Conservation (phyloP, 345 rosid species). For the Euclidium syriacum region DNA sequence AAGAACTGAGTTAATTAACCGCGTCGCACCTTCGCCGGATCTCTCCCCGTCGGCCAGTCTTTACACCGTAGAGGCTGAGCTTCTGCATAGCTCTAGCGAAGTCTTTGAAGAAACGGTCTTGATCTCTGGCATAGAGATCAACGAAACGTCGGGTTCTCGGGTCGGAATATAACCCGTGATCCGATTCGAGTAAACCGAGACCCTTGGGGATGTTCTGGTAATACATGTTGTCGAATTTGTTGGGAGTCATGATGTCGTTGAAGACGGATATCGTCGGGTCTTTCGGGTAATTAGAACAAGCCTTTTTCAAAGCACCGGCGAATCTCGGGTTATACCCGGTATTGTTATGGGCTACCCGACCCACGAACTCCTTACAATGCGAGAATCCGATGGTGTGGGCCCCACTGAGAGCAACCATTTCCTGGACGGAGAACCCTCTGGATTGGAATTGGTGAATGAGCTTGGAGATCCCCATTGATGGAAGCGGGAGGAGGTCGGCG, state of each 20-base stretch:
- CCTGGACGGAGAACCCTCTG: slow-evolving; percentile 61
- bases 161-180: slow-evolving; percentile 57
- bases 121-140: slow-evolving; percentile 60
- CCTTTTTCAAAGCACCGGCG: slow-evolving; percentile 52
- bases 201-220: slow-evolving; percentile 76
- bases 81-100: slow-evolving; percentile 80
- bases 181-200: slow-evolving; percentile 69
- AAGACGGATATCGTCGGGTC: slow-evolving; percentile 77
- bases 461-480: slow-evolving; percentile 49
- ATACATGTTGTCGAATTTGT: slow-evolving; percentile 79
- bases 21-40: slow-evolving; percentile 91
- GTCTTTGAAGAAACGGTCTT: slow-evolving; percentile 57
- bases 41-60: slow-evolving; percentile 86
- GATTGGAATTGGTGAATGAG: slow-evolving; percentile 48
- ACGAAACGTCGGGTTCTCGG: slow-evolving; percentile 59
- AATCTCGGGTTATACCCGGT: slow-evolving; percentile 69
- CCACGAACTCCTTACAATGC: slow-evolving; percentile 74
- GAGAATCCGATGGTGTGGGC: slow-evolving; percentile 95
- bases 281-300: slow-evolving; percentile 52
- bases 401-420: slow-evolving; percentile 84
- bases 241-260: slow-evolving; percentile 89
- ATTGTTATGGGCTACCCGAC: slow-evolving; percentile 33
- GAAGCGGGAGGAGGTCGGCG: slow-evolving; percentile 55
- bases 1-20: slow-evolving; percentile 37
- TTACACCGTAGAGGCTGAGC: slow-evolving; percentile 61